These are phyloP conservation scores for sunflower (Helianthus annuus) DNA, from an alignment of 129 eudicot species.

Conservation along the genomic window DNA sequence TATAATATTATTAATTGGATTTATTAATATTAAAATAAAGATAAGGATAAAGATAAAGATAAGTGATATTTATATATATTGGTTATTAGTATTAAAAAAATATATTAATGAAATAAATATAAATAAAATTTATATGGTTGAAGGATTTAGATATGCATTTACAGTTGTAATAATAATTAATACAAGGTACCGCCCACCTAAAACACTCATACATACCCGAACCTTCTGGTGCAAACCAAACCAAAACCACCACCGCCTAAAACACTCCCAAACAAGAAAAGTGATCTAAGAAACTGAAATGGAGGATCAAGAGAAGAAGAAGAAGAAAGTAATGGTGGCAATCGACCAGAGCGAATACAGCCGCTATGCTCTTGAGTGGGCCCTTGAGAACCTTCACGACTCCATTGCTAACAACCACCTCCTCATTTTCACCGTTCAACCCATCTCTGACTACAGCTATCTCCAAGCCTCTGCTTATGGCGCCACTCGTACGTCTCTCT, in stretches of 20 bases:
- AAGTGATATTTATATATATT: no score
- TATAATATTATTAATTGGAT: no score
- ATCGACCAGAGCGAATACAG: constrained; percentile 76
- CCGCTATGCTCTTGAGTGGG: constrained; percentile 61
- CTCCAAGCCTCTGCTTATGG: constrained; percentile 50
- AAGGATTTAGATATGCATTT: no score
- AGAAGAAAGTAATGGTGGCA: constrained; percentile 68
- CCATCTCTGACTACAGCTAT: constrained; percentile 40
- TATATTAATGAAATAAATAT: no score
- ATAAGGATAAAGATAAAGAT: no score
- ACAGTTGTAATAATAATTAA: no score
- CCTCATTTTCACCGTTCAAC: constrained; percentile 45
- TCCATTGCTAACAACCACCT: constrained; percentile 38
- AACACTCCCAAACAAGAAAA: background rate
- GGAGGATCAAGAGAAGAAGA: background rate
- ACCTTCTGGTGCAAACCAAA: constrained; percentile 10
- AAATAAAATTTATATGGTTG: no score
- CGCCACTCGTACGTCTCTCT: constrained; percentile 35
- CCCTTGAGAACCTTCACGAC: constrained; percentile 46
- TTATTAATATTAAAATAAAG: no score
- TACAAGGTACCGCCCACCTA: no score
- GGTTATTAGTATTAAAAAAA: no score
- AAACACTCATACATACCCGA: background rate
- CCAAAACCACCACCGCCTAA: background rate
- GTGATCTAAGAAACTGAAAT: constrained; percentile 20